These are phyloP conservation scores for Eucalyptus regnans DNA, from an alignment of 345 rosid species.

Conservation along the genomic window DNA sequence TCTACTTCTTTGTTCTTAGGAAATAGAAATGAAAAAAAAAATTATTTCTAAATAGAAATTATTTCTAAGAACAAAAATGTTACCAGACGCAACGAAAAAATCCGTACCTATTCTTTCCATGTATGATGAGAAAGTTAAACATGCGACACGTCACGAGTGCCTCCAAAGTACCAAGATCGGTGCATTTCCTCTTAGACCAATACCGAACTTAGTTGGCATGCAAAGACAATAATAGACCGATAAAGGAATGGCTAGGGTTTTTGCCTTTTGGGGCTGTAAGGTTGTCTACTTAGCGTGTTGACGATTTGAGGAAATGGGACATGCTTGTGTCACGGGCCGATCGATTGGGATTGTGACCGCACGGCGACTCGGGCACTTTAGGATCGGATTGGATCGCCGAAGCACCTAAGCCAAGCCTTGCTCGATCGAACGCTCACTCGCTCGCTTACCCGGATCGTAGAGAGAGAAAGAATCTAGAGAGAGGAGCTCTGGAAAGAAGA, in stretches of 20 bases:
- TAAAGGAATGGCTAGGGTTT: not conserved
- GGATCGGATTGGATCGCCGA: no score
- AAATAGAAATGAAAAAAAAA: no score
- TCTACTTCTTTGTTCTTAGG: no score
- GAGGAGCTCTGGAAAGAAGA: no score
- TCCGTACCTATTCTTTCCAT: accelerated
- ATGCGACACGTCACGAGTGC: not conserved
- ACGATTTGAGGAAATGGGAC: not conserved
- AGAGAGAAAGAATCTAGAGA: no score
- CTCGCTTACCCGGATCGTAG: no score
- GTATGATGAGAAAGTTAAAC: not conserved
- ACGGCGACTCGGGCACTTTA: no score
- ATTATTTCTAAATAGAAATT: accelerated
- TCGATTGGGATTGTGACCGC: no score
- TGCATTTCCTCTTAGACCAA: not conserved
- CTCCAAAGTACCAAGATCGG: not conserved
- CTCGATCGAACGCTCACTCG: no score
- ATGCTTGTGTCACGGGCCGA: not conserved
- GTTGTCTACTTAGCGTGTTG: not conserved
- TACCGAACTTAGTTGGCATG: not conserved
- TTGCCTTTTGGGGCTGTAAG: not conserved
- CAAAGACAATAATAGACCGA: not conserved
- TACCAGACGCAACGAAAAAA: accelerated
- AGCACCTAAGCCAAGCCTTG: no score
- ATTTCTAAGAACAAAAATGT: no score